Percentiles rank a stretch among this genome's conserved stretches.
Conservation (phyloP, 106 monocot species). For the Vanilla planifolia region DNA sequence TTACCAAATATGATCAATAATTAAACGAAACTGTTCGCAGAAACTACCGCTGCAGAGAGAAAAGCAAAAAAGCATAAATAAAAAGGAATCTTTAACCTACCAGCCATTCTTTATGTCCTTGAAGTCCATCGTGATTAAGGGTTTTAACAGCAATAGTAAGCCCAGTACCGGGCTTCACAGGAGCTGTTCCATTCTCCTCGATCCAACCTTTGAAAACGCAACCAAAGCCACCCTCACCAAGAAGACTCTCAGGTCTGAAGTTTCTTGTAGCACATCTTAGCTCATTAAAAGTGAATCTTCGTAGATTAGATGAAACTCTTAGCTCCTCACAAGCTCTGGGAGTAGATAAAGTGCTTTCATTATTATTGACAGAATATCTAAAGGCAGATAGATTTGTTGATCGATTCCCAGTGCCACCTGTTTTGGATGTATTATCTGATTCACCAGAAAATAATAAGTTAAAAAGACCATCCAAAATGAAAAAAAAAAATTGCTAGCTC, state of each 20-base stretch:
- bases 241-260: conserved; percentile 47
- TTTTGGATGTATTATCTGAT: conserved; percentile 24
- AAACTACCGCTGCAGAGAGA: no score
- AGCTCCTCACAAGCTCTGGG: conserved; percentile 20
- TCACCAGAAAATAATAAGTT: neutral
- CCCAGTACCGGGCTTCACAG: conserved; percentile 42
- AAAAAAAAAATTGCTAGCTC: no score
- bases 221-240: conserved; percentile 47
- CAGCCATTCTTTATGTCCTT: conserved; percentile 36
- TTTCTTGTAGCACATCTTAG: conserved; percentile 41
- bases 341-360: conserved; percentile 30
- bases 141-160: conserved; percentile 46
- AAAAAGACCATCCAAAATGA: neutral
- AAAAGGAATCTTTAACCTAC: conserved; percentile 7
- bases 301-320: conserved; percentile 22
- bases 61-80: neutral
- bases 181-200: conserved; percentile 42
- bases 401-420: conserved; percentile 16
- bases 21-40: no score
- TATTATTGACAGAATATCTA: conserved; percentile 20
- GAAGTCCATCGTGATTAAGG: conserved; percentile 28
- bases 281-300: conserved; percentile 40
- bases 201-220: conserved; percentile 33
- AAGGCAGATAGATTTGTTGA: conserved; percentile 11
- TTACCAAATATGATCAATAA: neutral